phyloP scores from a whole-genome alignment of 2,329 filamentous ascomycete genomes.

The Penicillium hordei region DNA sequence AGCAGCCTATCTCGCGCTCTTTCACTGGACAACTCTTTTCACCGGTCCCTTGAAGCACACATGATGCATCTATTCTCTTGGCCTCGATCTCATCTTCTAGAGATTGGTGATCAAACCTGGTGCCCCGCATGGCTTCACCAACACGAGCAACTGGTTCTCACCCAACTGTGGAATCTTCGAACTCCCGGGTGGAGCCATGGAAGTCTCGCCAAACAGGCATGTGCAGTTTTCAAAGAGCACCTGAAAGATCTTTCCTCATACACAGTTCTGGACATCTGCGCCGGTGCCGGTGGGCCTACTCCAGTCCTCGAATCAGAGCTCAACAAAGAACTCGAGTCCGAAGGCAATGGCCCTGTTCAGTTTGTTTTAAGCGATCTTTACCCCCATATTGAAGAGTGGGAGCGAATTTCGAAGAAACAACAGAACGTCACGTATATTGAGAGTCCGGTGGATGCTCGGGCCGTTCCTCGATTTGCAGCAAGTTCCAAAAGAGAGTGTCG shows the following conservation, averaged over 20 bases:
- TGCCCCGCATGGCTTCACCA: conserved; percentile 63
- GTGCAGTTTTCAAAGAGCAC: conserved; percentile 32
- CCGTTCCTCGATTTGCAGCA: conserved; percentile 43
- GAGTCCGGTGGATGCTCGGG: conserved; percentile 61
- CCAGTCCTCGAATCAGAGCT: conserved; percentile 62
- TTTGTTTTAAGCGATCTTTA: conserved; percentile 68
- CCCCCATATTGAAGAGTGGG: conserved; percentile 63
- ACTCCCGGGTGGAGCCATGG: conserved; percentile 17
- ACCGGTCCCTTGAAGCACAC: not conserved
- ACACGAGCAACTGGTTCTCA: conserved; percentile 38
- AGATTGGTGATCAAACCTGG: conserved; percentile 68
- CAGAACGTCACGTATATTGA: conserved; percentile 60
- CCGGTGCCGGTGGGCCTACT: conserved; percentile 70
- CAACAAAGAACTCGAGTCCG: conserved; percentile 45
- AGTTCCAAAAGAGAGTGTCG: conserved; percentile 58
- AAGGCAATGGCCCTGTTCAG: conserved; percentile 40
- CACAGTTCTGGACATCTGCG: conserved; percentile 73
- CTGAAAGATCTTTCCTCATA: conserved; percentile 52
- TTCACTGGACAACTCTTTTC: not conserved
- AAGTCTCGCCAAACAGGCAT: conserved; percentile 14
- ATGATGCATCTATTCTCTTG: conserved; percentile 4
- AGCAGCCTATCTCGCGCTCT: not conserved
- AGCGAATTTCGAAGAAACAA: conserved; percentile 52
- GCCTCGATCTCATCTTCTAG: conserved; percentile 57
- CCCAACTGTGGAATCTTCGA: conserved; percentile 26